phyloP scores from a whole-genome alignment of 2,329 filamentous ascomycete species.

The Cryphonectria naterciae region DNA sequence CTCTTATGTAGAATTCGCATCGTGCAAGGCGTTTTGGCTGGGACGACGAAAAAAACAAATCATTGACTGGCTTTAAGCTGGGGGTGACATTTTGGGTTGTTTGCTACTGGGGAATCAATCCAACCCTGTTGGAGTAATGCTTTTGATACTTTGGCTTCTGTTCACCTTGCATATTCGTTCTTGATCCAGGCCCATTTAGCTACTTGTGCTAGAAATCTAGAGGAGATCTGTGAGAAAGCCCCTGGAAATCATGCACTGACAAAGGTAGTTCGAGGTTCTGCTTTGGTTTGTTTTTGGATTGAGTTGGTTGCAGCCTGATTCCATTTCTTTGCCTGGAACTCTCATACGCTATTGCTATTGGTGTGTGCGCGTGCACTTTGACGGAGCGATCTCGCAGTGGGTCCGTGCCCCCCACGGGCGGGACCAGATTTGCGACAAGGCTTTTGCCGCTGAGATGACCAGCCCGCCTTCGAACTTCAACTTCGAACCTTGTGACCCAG shows the following conservation, averaged over 20 bases:
- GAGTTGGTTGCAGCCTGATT: background rate
- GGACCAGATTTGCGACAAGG: conserved; percentile 21
- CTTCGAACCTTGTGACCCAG: conserved; percentile 19
- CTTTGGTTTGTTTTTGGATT: background rate
- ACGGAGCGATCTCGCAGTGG: conserved; percentile 4
- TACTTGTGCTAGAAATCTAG: background rate
- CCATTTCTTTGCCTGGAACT: background rate
- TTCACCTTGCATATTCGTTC: background rate
- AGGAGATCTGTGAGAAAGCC: background rate
- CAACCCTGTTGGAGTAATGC: background rate
- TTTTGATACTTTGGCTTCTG: background rate
- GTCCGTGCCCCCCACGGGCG: conserved; percentile 6
- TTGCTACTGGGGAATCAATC: background rate
- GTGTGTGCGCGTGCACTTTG: background rate
- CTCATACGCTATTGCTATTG: background rate
- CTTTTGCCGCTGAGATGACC: conserved; percentile 28
- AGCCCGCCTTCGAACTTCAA: conserved; percentile 23
- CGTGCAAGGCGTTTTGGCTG: conserved; percentile 15
- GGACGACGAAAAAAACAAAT: background rate
- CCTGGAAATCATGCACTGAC: background rate
- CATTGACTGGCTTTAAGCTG: background rate
- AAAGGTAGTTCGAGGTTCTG: background rate
- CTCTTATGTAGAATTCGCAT: background rate
- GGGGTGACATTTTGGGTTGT: background rate
- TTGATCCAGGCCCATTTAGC: background rate